Conservation (phyloP, 2,329 filamentous ascomycete species). For the Fusarium abutilonis region DNA sequence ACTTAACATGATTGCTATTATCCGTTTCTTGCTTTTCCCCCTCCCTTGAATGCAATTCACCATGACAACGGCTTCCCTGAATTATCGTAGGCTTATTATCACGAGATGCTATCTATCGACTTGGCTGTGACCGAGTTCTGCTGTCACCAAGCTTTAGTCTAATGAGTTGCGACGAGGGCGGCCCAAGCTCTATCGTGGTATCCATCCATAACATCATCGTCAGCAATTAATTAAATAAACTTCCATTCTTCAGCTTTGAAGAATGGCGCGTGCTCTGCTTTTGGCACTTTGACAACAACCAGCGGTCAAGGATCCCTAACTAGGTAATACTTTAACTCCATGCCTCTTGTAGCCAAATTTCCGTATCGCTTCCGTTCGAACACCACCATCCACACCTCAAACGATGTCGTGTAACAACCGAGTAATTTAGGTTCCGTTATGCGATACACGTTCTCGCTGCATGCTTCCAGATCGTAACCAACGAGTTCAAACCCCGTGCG, state of each 20-base stretch:
- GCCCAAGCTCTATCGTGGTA: slow-evolving; percentile 18
- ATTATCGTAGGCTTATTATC: slow-evolving; percentile 26
- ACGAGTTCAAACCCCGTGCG: neutral
- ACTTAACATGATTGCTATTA: slow-evolving; percentile 20
- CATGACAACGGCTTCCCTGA: slow-evolving; percentile 26
- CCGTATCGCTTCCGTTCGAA: slow-evolving; percentile 30
- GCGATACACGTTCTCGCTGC: slow-evolving; percentile 51
- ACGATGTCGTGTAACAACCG: slow-evolving; percentile 5
- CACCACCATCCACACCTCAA: slow-evolving; percentile 46
- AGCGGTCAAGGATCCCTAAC: slow-evolving; percentile 44
- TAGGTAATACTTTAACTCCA: slow-evolving; percentile 12
- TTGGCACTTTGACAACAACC: slow-evolving; percentile 38
- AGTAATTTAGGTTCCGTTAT: neutral
- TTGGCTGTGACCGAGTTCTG: slow-evolving; percentile 11
- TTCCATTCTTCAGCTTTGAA: slow-evolving; percentile 17
- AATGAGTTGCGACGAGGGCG: slow-evolving; percentile 3
- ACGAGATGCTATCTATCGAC: slow-evolving; percentile 8
- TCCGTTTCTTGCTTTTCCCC: neutral
- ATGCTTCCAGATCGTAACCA: slow-evolving; percentile 51
- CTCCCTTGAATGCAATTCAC: slow-evolving; percentile 29
- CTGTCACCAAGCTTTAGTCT: slow-evolving; percentile 4
- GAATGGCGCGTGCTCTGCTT: slow-evolving; percentile 21
- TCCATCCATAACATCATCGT: slow-evolving; percentile 12
- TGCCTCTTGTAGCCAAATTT: slow-evolving; percentile 36
- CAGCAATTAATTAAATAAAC: neutral